Evolutionary conservation across 1,284 basidiomycete species (phyloP).

Genomic region (Irpex sp.): DNA sequence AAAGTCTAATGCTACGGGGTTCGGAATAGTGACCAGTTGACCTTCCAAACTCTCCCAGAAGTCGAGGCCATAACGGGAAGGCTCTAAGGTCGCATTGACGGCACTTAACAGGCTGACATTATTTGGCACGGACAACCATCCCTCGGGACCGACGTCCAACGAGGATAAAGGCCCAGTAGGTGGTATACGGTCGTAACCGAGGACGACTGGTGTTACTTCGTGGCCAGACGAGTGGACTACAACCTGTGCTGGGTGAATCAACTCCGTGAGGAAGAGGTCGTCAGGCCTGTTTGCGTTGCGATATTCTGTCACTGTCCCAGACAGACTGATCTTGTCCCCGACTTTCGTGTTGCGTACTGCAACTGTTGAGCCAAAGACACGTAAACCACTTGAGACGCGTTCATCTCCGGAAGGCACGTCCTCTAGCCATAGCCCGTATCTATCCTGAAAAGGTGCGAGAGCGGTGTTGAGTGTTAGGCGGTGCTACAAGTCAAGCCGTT

Average conservation of each 20-base stretch:
- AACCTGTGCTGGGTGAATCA: conserved; percentile 43
- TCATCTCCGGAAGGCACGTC: conserved; percentile 42
- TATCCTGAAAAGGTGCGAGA: conserved; percentile 29
- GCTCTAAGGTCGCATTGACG: conserved; percentile 45
- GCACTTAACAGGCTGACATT: conserved; percentile 46
- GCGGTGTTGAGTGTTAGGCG: neutral
- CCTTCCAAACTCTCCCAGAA: conserved; percentile 67
- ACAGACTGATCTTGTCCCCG: conserved; percentile 49
- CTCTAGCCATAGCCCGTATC: conserved; percentile 51
- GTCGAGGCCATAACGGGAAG: conserved; percentile 52
- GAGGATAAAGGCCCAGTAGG: conserved; percentile 47
- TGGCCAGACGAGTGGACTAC: conserved; percentile 44
- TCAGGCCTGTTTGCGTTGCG: conserved; percentile 38
- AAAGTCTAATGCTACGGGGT: conserved; percentile 47
- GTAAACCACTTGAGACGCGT: conserved; percentile 50
- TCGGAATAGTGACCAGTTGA: conserved; percentile 52
- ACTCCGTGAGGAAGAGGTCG: conserved; percentile 50
- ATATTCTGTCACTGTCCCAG: conserved; percentile 47
- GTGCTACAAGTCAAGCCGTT: too few relatives aligned
- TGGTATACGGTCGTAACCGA: conserved; percentile 54
- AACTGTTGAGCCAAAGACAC: conserved; percentile 42
- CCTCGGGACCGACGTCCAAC: conserved; percentile 50
- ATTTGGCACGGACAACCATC: conserved; percentile 53
- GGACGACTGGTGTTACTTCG: conserved; percentile 41
- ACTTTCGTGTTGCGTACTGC: conserved; percentile 35